These are phyloP conservation scores for Barnettozyma siamensis DNA, from an alignment of 805 yeast genomes.

Conservation along the genomic window DNA sequence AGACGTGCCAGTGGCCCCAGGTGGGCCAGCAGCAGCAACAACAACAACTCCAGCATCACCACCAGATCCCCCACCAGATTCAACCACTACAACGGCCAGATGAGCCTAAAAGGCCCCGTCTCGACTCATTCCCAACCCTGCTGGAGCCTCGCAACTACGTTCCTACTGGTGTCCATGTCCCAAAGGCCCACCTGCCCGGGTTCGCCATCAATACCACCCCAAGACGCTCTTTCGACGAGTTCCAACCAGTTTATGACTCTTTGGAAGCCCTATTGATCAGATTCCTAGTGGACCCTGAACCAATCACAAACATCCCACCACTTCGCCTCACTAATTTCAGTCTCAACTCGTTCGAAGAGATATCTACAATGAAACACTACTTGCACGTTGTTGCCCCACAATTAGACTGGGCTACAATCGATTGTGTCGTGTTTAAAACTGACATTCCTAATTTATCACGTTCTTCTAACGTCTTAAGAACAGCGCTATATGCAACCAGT, in stretches of 20 bases:
- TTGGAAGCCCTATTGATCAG: slow-evolving; percentile 1
- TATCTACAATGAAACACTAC: slow-evolving; percentile 6
- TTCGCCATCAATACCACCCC: not conserved
- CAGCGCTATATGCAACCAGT: slow-evolving; percentile 7
- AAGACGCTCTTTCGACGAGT: not conserved
- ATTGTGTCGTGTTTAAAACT: not conserved
- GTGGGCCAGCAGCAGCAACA: not conserved
- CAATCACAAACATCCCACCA: slow-evolving; percentile 1
- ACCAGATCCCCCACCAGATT: no score
- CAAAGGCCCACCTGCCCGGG: not conserved
- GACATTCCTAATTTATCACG: slow-evolving; percentile 3
- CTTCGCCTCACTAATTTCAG: not conserved
- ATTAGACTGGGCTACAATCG: slow-evolving; percentile 3
- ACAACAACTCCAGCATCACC: not conserved
- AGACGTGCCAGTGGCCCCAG: slow-evolving; percentile 21
- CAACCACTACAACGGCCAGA: no score
- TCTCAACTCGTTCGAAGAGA: slow-evolving; percentile 5
- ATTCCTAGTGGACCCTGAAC: slow-evolving; percentile 2
- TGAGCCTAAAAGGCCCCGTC: not conserved
- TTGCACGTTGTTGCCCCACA: slow-evolving; percentile 1
- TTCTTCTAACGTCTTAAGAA: slow-evolving; percentile 4
- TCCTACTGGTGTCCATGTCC: slow-evolving; percentile 2
- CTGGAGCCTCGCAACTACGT: not conserved
- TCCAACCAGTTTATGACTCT: not conserved
- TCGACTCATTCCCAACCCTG: not conserved